Conservation (phyloP, 2,329 filamentous ascomycete genomes). For the Escovopsis weberi region DNA sequence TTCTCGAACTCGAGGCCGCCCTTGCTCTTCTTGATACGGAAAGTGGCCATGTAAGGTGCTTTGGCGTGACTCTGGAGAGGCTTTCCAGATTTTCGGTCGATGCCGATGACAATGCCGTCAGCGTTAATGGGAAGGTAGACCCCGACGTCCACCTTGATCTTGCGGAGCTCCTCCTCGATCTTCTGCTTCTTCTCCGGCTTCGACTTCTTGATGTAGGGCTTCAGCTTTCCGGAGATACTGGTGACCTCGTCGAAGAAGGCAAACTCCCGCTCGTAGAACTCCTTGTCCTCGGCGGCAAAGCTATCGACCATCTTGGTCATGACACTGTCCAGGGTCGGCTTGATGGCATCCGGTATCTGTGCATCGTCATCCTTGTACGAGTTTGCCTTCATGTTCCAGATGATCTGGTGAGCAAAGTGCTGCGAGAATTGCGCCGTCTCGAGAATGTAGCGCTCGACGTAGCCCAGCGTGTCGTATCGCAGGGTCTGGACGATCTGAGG, state of each 20-base stretch:
- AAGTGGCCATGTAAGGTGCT: constrained; percentile 97
- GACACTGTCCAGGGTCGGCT: constrained; percentile 84
- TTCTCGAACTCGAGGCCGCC: constrained; percentile 36
- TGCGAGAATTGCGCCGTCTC: constrained; percentile 98
- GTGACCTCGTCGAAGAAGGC: constrained; percentile 98
- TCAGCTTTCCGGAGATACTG: constrained; percentile 84
- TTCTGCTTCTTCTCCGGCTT: constrained; percentile 98
- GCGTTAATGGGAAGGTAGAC: constrained; percentile 96
- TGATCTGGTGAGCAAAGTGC: constrained; percentile 95
- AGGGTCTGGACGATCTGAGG: constrained; percentile 95
- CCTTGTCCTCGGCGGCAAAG: constrained; percentile 64
- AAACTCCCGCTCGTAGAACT: constrained; percentile 91
- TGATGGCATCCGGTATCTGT: constrained; percentile 76
- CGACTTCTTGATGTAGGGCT: constrained; percentile 77
- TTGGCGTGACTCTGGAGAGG: constrained; percentile 96
- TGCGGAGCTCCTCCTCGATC: constrained; percentile 94
- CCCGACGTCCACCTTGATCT: constrained; percentile 92
- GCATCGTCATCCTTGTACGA: constrained; percentile 95
- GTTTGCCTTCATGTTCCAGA: constrained; percentile 99
- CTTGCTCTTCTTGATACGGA: constrained; percentile 79
- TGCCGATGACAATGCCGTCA: constrained; percentile 91
- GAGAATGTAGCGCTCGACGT: constrained; percentile 90
- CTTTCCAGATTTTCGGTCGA: constrained; percentile 95
- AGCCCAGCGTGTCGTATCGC: constrained; percentile 82
- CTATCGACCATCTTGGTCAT: constrained; percentile 70